These are phyloP conservation scores for Lanmaoa rubissima DNA, from an alignment of 768 basidiomycete species.

Conservation along the genomic window DNA sequence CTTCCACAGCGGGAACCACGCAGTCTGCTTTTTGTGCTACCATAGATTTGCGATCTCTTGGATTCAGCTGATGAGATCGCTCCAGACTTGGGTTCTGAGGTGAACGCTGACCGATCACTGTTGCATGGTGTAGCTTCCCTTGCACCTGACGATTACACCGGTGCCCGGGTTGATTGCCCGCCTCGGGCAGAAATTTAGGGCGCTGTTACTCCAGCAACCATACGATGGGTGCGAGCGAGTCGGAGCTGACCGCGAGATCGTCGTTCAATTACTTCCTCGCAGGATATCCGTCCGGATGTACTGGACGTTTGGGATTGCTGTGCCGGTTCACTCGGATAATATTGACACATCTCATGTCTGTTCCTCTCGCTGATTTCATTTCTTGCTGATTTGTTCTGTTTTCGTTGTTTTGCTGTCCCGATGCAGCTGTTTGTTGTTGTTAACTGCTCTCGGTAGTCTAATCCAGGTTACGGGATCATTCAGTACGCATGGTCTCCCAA, in stretches of 20 bases:
- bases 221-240: constrained; percentile 4
- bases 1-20: too few relatives aligned
- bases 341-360: not conserved
- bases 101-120: too few relatives aligned
- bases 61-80: too few relatives aligned
- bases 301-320: not conserved
- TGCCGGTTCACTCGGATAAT: not conserved
- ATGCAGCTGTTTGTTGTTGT: not conserved
- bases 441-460: not conserved
- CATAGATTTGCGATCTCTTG: too few relatives aligned
- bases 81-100: too few relatives aligned
- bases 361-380: not conserved
- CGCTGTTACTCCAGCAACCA: constrained; percentile 1
- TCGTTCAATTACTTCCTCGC: not conserved
- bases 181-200: constrained; percentile 3
- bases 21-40: too few relatives aligned
- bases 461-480: not conserved
- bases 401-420: not conserved
- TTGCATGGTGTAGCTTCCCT: too few relatives aligned
- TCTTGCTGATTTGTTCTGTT: not conserved
- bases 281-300: not conserved
- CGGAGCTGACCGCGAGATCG: constrained; percentile 5
- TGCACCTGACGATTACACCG: too few relatives aligned
- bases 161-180: not conserved
- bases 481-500: too few relatives aligned